Conservation (phyloP, 1,284 basidiomycete genomes). For the Puccinia hordei region DNA sequence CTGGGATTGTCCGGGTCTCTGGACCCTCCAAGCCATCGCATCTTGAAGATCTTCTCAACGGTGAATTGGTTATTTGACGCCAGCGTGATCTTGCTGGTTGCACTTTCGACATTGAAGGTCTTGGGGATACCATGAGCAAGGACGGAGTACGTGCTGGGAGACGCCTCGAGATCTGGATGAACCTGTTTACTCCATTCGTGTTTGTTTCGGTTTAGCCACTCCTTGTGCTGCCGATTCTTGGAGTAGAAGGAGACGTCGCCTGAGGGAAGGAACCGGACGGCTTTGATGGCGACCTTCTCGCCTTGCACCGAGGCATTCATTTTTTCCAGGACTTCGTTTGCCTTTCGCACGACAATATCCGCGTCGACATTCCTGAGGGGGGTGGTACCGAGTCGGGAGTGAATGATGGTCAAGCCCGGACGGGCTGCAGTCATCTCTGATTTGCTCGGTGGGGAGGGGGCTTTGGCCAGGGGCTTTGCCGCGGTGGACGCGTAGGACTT, state of each 20-base stretch:
- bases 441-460: neutral
- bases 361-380: neutral
- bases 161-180: neutral
- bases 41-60: neutral
- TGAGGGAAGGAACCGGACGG: neutral
- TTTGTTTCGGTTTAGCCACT: neutral
- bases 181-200: neutral
- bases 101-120: neutral
- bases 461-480: slow-evolving; percentile 52
- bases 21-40: neutral
- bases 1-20: neutral
- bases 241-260: slow-evolving; percentile 1
- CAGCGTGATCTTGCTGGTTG: neutral
- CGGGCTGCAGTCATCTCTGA: neutral
- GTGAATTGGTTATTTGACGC: neutral
- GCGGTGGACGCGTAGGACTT: neutral
- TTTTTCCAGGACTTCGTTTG: neutral
- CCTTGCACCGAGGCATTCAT: neutral
- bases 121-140: neutral
- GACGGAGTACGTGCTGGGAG: neutral
- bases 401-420: neutral
- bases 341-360: neutral
- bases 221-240: neutral
- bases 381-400: neutral
- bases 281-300: neutral